Conservation (phyloP, 257 asterid species). For the Solanum piurae region DNA sequence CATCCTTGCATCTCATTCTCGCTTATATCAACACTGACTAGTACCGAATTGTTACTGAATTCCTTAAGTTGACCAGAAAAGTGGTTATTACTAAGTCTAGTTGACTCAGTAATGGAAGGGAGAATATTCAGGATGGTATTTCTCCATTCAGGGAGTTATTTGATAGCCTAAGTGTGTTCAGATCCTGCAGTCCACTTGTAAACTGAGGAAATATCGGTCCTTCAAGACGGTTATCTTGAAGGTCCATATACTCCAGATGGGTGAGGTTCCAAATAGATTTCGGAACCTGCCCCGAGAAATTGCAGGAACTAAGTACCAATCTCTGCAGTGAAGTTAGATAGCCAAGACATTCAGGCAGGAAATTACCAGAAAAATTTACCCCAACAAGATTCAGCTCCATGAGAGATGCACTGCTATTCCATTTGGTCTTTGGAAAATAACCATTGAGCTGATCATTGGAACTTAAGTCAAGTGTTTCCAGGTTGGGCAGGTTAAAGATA, state of each 20-base stretch:
- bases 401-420: too few relatives aligned
- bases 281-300: slow-evolving; percentile 7
- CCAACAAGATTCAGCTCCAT: neutral
- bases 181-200: neutral
- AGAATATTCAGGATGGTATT: slow-evolving; percentile 9
- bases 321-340: neutral
- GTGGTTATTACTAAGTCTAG: neutral
- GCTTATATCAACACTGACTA: neutral
- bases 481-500: neutral
- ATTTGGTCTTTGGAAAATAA: neutral
- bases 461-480: neutral
- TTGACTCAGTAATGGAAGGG: slow-evolving; percentile 3
- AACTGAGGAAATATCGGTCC: slow-evolving; percentile 6
- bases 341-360: slow-evolving; percentile 10
- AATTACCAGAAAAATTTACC: slow-evolving; percentile 5
- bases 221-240: neutral
- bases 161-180: neutral
- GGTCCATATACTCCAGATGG: neutral
- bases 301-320: slow-evolving; percentile 1
- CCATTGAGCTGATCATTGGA: neutral
- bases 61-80: slow-evolving; percentile 10
- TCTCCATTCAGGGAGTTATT: slow-evolving; percentile 6
- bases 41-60: neutral
- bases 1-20: slow-evolving; percentile 2
- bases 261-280: slow-evolving; percentile 13